phyloP scores from a whole-genome alignment of 768 basidiomycete species.

The Hypsizygus marmoreus region DNA sequence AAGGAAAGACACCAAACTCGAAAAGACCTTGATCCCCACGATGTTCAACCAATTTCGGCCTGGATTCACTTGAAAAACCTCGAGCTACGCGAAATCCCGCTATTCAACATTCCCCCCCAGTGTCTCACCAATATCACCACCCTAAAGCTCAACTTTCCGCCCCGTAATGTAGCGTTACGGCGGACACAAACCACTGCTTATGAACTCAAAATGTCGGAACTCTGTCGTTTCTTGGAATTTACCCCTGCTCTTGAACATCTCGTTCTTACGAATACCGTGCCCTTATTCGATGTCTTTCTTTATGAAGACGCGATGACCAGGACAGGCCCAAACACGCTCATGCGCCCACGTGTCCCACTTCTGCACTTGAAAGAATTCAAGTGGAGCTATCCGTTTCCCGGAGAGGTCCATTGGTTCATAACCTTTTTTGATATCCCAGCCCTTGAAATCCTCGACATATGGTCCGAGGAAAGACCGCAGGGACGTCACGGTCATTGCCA shows the following conservation, averaged over 20 bases:
- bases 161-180: conserved; percentile 20
- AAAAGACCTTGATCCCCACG: not conserved
- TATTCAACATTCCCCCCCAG: conserved; percentile 35
- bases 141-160: conserved; percentile 44
- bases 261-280: conserved; percentile 42
- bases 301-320: conserved; percentile 11
- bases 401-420: conserved; percentile 44
- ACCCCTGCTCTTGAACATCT: conserved; percentile 45
- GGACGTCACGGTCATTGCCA: conserved; percentile 1
- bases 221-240: conserved; percentile 36
- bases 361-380: conserved; percentile 43
- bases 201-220: conserved; percentile 40
- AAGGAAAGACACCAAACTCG: conserved; percentile 3
- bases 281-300: conserved; percentile 35
- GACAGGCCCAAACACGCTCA: not conserved
- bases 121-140: conserved; percentile 40
- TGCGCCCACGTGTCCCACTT: conserved; percentile 30
- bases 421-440: conserved; percentile 39
- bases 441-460: conserved; percentile 1
- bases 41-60: conserved; percentile 4
- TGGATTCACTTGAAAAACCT: conserved; percentile 32
- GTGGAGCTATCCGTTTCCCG: conserved; percentile 47
- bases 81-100: conserved; percentile 43
- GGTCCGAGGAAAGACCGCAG: not conserved
- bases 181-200: conserved; percentile 32